These are phyloP conservation scores for Kodamaea laetipori DNA, from an alignment of 805 yeast genomes.

Conservation along the genomic window DNA sequence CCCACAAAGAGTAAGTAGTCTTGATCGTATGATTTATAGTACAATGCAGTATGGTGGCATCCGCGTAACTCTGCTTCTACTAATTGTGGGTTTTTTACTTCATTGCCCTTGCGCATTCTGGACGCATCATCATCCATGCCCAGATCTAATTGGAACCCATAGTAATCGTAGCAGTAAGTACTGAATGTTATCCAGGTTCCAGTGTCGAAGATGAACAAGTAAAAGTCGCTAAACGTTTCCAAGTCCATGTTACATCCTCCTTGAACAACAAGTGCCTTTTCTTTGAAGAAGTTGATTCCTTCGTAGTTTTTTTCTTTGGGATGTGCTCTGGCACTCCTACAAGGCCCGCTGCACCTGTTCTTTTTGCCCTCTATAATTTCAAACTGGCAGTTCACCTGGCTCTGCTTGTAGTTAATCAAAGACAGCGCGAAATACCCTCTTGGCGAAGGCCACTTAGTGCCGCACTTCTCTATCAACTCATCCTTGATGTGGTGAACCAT, in stretches of 20 bases:
- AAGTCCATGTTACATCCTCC: conserved; percentile 40
- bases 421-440: conserved; percentile 43
- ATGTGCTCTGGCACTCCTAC: not conserved
- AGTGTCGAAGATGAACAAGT: conserved; percentile 33
- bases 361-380: not conserved
- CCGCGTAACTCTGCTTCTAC: conserved; percentile 45
- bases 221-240: conserved; percentile 36
- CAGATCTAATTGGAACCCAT: conserved; percentile 27
- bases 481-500: conserved; percentile 17
- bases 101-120: conserved; percentile 24
- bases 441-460: conserved; percentile 33
- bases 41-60: conserved; percentile 42
- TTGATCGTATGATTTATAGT: conserved; percentile 33
- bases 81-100: conserved; percentile 28
- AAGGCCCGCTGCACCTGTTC: not conserved
- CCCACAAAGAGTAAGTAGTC: conserved; percentile 42
- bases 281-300: conserved; percentile 23
- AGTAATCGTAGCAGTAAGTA: conserved; percentile 41
- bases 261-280: conserved; percentile 37
- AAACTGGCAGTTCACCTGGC: conserved; percentile 23
- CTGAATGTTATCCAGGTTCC: conserved; percentile 36
- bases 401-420: conserved; percentile 26
- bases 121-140: conserved; percentile 34
- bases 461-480: conserved; percentile 9
- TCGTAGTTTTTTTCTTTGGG: conserved; percentile 10